Evolutionary conservation across 2,329 filamentous ascomycete species (phyloP).

Genomic region (Alternaria rosae): DNA sequence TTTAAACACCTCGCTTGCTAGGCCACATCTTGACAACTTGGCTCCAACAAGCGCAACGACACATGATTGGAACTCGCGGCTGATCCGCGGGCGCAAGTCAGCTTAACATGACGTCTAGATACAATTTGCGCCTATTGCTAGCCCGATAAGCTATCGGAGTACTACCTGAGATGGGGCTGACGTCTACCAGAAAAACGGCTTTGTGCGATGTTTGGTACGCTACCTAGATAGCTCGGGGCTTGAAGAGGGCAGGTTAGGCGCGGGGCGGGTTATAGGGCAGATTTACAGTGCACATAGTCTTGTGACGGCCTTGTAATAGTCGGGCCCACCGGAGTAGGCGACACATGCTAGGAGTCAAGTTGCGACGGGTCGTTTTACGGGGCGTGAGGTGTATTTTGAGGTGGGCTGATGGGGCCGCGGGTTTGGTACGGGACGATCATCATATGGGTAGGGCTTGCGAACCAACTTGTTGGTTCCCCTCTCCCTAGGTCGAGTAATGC

Average conservation of each 20-base stretch:
- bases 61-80: background rate
- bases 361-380: background rate
- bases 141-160: background rate
- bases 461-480: background rate
- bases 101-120: conserved; percentile 3
- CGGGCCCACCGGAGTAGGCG: background rate
- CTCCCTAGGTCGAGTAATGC: background rate
- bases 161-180: conserved; percentile 1
- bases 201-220: background rate
- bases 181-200: background rate
- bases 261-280: background rate
- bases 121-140: conserved; percentile 1
- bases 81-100: background rate
- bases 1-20: background rate
- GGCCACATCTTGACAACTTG: background rate
- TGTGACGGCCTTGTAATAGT: background rate
- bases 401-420: background rate
- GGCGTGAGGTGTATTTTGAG: background rate
- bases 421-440: background rate
- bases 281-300: background rate
- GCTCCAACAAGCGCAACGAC: background rate
- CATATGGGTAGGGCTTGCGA: background rate
- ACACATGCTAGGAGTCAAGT: background rate
- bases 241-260: background rate
- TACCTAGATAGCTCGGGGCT: background rate